Base-by-base conservation (phyloP, 2,329 filamentous ascomycete species). In the Pestalotiopsis sp. region DNA sequence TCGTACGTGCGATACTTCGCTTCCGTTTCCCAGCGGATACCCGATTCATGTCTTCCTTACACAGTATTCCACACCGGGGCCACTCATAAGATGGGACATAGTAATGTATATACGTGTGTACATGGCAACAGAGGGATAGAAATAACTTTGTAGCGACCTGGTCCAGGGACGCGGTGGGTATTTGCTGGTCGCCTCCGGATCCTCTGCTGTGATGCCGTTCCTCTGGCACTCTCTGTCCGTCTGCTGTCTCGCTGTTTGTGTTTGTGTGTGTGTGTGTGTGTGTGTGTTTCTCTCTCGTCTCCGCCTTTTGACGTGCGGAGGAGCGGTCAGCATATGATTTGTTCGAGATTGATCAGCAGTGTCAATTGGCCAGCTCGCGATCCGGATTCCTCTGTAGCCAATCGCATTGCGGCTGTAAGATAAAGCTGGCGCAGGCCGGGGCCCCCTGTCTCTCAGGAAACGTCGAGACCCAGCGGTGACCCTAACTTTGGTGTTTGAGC, bases 301-400 rank as follows among this genome's bases (percentile, higher is more conserved):
- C 62, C 62, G 62, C 22, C 62, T 30, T 65, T 65, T 65, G 17
- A 56, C 40, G 35, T 17, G 62, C 62, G 62, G 62, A 65, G 30
- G n/a, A 56, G 62, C 62, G 62, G 62, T 65, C 62, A 65, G 30
- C 62, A 20, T 56, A 65, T 65, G 62, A 65, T 38, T 35, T 35
- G 1, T 22, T 57, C 20, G 4, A n/a, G 20, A 57, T 55, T 30
- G 40, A 9, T 24, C 44, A n/a, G 24, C 35, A 13, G 14, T 56
- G 22, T 56, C 20, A 65, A 35, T 65, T 65, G 44, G 62, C 20
- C 48, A n/a, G 35, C 62, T 65, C 44, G 40, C 11, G 13, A 17
- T 6, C 35, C 30, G 62, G 26, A 22, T 4, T 6, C 20, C n/a
- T 11, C 11, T 20, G 2, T 4, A 20, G 17, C 62, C 62, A 65